Evolutionary conservation across 2,329 filamentous ascomycete species (phyloP).

Genomic region (Onygena corvina): DNA sequence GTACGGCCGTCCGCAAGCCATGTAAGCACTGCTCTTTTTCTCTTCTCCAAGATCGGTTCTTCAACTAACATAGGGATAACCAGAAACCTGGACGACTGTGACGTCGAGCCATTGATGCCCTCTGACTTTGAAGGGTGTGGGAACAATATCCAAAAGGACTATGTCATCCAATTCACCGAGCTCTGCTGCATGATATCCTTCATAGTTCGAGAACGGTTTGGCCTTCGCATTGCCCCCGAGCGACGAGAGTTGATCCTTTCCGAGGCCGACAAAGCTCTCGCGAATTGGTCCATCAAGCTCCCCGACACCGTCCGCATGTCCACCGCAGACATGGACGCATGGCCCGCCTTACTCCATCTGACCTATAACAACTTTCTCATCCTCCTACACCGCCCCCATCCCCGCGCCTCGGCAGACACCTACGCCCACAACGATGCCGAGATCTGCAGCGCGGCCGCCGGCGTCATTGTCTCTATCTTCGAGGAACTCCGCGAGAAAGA

Average conservation of each 20-base stretch:
- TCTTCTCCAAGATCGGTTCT: neutral
- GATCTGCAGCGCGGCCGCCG: slow-evolving; percentile 35
- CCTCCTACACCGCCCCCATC: slow-evolving; percentile 35
- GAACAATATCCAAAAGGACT: slow-evolving; percentile 33
- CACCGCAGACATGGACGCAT: slow-evolving; percentile 32
- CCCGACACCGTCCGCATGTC: slow-evolving; percentile 32
- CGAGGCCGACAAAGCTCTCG: slow-evolving; percentile 32
- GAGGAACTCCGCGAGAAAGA: slow-evolving; percentile 34
- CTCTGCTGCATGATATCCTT: slow-evolving; percentile 42
- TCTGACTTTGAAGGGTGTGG: slow-evolving; percentile 40
- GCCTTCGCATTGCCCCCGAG: slow-evolving; percentile 29
- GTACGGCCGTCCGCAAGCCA: slow-evolving; percentile 42
- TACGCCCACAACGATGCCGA: slow-evolving; percentile 36
- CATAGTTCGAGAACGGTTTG: slow-evolving; percentile 33
- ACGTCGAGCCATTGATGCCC: slow-evolving; percentile 35
- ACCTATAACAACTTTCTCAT: slow-evolving; percentile 38
- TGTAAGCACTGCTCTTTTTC: slow-evolving; percentile 24
- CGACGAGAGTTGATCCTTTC: slow-evolving; percentile 32
- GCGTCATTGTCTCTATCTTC: slow-evolving; percentile 36
- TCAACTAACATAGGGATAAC: slow-evolving; percentile 4
- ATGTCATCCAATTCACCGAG: slow-evolving; percentile 39
- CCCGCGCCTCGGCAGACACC: slow-evolving; percentile 33
- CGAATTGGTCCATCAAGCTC: slow-evolving; percentile 33
- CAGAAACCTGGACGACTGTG: slow-evolving; percentile 41
- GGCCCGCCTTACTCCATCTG: slow-evolving; percentile 35